Evolutionary conservation across 345 rosid genomes (phyloP).

Genomic region (Eucalyptus erythrocorys): DNA sequence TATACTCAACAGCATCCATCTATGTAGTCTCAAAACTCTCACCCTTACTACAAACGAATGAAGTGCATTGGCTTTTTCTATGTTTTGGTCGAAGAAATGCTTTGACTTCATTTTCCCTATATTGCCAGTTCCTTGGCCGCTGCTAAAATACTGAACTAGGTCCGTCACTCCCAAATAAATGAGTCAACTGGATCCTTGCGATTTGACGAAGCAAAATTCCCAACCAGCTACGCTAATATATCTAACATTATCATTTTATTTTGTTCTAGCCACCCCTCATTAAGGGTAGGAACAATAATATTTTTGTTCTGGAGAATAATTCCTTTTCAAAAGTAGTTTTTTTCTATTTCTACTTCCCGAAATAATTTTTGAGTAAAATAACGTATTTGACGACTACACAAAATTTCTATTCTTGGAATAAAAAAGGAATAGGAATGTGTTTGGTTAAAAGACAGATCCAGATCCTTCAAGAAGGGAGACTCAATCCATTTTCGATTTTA

Average conservation of each 20-base stretch:
- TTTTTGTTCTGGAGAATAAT: fast-evolving
- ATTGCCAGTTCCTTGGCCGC: not conserved
- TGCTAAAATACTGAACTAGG: not conserved
- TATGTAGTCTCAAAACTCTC: not conserved
- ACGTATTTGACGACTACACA: fast-evolving
- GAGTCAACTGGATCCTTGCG: not conserved
- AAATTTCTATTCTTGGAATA: fast-evolving
- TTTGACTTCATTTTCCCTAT: not conserved
- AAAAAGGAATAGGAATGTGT: fast-evolving
- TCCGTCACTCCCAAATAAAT: not conserved
- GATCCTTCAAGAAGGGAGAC: too few relatives aligned
- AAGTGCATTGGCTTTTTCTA: not conserved
- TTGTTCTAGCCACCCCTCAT: not conserved
- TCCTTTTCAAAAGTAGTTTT: fast-evolving
- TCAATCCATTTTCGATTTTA: too few relatives aligned
- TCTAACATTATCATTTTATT: not conserved
- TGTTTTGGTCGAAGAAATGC: not conserved
- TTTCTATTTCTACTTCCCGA: fast-evolving
- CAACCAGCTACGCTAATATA: not conserved
- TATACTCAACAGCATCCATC: not conserved
- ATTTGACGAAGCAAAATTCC: not conserved
- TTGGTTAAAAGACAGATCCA: too few relatives aligned
- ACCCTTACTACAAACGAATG: not conserved
- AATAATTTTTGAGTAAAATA: too few relatives aligned
- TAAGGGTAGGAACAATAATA: too few relatives aligned